Percentiles rank a stretch among this genome's conserved stretches.
Conservation (phyloP, 2,329 filamentous ascomycete species). For the Pseudogymnoascus destructans region DNA sequence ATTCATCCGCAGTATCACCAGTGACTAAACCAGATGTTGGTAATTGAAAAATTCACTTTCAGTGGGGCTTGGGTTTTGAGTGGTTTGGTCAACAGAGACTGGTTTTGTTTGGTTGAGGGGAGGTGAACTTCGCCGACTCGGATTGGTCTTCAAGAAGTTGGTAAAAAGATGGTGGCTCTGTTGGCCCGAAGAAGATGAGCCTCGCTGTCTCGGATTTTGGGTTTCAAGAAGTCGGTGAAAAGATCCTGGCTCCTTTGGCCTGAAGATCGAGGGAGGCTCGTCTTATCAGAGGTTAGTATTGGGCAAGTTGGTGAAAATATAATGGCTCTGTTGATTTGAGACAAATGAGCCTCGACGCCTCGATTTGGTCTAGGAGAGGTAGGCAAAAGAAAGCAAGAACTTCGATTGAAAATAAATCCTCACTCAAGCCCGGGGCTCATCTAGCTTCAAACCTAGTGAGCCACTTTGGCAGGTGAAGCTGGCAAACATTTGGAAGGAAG, state of each 20-base stretch:
- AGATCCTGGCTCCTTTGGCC: background rate
- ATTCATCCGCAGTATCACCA: conserved; percentile 22
- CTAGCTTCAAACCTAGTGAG: no score
- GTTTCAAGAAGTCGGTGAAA: background rate
- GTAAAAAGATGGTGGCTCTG: background rate
- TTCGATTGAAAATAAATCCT: no score
- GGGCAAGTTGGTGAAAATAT: no score
- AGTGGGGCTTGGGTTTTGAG: background rate
- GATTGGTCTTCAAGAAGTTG: background rate
- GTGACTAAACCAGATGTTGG: background rate
- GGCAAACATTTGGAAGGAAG: background rate
- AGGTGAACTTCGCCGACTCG: background rate
- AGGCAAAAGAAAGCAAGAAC: no score
- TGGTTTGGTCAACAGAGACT: background rate
- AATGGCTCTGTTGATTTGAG: no score
- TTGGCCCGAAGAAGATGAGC: background rate
- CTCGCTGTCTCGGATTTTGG: background rate
- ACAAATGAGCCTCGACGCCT: background rate
- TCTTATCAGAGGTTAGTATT: no score
- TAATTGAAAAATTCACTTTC: background rate
- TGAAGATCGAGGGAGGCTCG: background rate
- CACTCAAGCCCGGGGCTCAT: no score
- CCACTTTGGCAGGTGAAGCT: background rate
- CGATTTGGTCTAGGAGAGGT: background rate
- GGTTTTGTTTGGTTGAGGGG: background rate